Conservation (phyloP, 257 asterid genomes). For the Craterostigma plantagineum region DNA sequence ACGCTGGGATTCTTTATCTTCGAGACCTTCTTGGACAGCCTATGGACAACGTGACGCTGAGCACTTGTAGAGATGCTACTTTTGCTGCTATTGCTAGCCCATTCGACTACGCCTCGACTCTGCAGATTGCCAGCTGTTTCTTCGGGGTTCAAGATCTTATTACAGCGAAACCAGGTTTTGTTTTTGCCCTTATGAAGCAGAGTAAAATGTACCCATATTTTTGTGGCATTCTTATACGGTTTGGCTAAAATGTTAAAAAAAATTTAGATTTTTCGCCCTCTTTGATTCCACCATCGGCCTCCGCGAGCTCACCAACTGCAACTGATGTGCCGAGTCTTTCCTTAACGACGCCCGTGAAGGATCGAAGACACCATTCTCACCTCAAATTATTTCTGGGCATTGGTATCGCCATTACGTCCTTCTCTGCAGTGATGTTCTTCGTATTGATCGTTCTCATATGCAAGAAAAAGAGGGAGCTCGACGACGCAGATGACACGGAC, state of each 20-base stretch:
- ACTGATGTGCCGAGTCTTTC: conserved; percentile 50
- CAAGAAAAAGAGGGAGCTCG: conserved; percentile 48
- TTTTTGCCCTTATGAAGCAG: neutral
- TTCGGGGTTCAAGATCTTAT: conserved; percentile 64
- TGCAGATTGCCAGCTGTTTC: conserved; percentile 65
- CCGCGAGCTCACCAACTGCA: conserved; percentile 45
- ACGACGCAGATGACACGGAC: conserved; percentile 22
- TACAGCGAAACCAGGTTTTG: conserved; percentile 35
- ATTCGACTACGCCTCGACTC: conserved; percentile 39
- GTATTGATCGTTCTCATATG: conserved; percentile 45
- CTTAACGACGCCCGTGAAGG: conserved; percentile 17
- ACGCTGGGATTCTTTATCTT: conserved; percentile 58
- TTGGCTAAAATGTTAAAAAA: too few species aligned
- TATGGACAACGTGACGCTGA: conserved; percentile 57
- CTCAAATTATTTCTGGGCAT: conserved; percentile 41
- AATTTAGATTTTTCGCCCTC: conserved; percentile 23
- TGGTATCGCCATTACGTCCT: conserved; percentile 48
- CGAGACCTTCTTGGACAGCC: conserved; percentile 50
- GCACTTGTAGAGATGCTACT: conserved; percentile 87
- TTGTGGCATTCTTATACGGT: too few species aligned
- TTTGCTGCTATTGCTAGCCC: conserved; percentile 73
- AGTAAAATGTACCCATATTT: too few species aligned
- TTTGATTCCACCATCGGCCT: conserved; percentile 14
- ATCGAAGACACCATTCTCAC: conserved; percentile 33
- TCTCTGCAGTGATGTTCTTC: conserved; percentile 35